Percentiles rank a stretch among this genome's conserved stretches.
phyloP scores from a whole-genome alignment of 1,139 yeast species.

The Taiozyma sp. region DNA sequence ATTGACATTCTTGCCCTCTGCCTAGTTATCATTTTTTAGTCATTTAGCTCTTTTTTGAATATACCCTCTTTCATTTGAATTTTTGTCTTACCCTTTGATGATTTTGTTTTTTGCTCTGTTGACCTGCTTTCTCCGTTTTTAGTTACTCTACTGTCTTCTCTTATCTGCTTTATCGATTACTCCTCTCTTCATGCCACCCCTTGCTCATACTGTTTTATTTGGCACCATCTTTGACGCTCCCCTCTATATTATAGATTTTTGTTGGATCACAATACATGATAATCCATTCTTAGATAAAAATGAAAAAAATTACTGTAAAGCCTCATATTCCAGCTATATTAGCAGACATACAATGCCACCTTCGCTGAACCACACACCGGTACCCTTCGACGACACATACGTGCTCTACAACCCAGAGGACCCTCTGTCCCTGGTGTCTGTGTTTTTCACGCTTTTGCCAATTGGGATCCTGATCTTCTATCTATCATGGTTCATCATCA shows the following conservation, averaged over 20 bases:
- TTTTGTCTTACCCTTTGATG: slow-evolving; percentile 1
- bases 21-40: background rate
- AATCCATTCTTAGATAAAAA: background rate
- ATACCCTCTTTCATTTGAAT: slow-evolving; percentile 8
- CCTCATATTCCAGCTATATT: background rate
- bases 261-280: background rate
- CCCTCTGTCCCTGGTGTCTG: slow-evolving; percentile 53
- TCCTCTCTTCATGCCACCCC: background rate
- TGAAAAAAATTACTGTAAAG: background rate
- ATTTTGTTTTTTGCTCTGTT: slow-evolving; percentile 6
- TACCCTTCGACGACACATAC: slow-evolving; percentile 59
- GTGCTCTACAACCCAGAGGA: slow-evolving; percentile 75
- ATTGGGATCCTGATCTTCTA: slow-evolving; percentile 75
- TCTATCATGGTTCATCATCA: slow-evolving; percentile 74
- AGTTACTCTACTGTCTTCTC: background rate
- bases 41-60: slow-evolving; percentile 3
- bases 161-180: background rate
- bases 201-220: background rate
- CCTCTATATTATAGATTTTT: background rate
- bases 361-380: slow-evolving; percentile 13
- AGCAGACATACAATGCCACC: background rate
- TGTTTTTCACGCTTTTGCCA: slow-evolving; percentile 79
- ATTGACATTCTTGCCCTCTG: background rate
- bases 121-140: background rate
- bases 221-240: background rate